Percentiles rank a stretch among this genome's conserved stretches.
phyloP scores from a whole-genome alignment of 257 asterid genomes.

The Primulina huaijiensis region DNA sequence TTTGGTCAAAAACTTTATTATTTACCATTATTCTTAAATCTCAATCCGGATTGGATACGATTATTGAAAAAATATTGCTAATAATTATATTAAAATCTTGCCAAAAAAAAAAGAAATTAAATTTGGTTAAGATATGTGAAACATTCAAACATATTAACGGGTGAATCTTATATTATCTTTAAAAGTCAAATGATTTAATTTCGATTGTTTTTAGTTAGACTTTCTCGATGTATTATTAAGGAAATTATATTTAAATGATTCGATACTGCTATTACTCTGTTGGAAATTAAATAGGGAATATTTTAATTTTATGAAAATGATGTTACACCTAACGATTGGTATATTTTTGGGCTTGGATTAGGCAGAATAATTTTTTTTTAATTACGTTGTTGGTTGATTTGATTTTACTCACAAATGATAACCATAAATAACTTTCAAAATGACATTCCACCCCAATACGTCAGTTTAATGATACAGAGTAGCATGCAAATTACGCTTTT shows the following conservation, averaged over 20 bases:
- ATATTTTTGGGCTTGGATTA: neutral
- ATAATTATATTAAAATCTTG: neutral
- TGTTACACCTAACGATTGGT: neutral
- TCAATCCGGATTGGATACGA: too few species aligned
- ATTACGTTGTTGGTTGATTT: neutral
- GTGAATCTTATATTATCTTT: too few species aligned
- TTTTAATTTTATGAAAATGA: neutral
- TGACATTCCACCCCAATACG: neutral
- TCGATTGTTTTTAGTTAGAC: too few species aligned
- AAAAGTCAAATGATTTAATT: neutral
- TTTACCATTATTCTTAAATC: too few species aligned
- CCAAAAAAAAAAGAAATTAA: neutral
- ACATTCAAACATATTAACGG: too few species aligned
- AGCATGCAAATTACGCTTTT: too few species aligned
- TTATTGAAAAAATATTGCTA: too few species aligned
- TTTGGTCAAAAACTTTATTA: too few species aligned
- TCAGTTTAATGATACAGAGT: too few species aligned
- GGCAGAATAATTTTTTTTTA: neutral
- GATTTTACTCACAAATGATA: neutral
- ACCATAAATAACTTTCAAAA: neutral
- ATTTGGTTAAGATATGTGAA: neutral
- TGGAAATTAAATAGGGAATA: neutral
- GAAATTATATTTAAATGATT: neutral
- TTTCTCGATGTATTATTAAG: neutral
- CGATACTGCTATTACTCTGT: neutral